Base-by-base conservation (phyloP, 169 alveolate genomes). In the Cryptosporidium parvum region DNA sequence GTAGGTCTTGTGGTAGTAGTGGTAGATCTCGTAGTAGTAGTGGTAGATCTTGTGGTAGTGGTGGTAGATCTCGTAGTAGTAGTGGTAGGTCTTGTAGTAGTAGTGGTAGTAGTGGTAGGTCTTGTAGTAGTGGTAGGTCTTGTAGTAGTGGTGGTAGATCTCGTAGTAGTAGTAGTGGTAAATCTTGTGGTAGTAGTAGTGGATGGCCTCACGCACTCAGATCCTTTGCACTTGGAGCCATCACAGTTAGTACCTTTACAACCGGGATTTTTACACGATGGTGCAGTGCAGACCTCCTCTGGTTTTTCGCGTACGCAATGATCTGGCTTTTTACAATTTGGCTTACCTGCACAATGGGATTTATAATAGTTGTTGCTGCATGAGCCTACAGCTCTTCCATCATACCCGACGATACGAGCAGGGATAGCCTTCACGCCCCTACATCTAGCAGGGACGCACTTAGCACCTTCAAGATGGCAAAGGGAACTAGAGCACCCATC, bases 371-470 rank as follows among this genome's bases (percentile, higher is more conserved):
- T 29, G 69, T 35, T 71, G 21, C 56, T 44, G 39, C 86, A 73
- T 12, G 89, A 44, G 23, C 80, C 89, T 10, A 59, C 75, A 10
- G 89, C 65, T 9, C 68, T 33, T 9, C 89, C 75, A 31, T 80
- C 75, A 31, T 48, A 80, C 2, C 89, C 75, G 0, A 80, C 89
- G 14, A 59, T 80, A n/a, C 75, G 89, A 3, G 87, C 73, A 7
- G 89, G 89, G 7, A 65, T 26, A 42, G 16, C 26, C 48, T 62
- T 80, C 8, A 80, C 68, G 8, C 89, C 89, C 42, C 80, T 80
- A 18, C 73, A 59, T 80, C 75, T 80, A 9, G 75, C 53, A 10
- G 89, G 75, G 18, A 67, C 80, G 26, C 80, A 80, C 16, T 72
- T 72, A 9, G 70, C 69, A 1, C 85, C 69, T 23, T 29, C 69